phyloP scores from a whole-genome alignment of 1,284 basidiomycete species.

The Phenoliferia sp. region DNA sequence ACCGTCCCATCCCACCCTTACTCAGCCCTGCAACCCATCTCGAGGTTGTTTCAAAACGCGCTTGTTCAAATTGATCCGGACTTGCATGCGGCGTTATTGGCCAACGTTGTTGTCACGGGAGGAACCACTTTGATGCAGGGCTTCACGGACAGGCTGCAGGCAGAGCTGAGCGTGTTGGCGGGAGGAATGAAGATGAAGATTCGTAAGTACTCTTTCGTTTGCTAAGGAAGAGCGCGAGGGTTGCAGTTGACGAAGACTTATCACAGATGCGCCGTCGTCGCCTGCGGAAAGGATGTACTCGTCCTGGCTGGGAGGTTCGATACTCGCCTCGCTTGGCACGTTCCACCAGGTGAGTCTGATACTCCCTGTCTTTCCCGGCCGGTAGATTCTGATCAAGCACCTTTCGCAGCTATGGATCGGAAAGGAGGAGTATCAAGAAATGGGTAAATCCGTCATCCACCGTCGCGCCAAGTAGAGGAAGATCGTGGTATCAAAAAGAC shows the following conservation, averaged over 20 bases:
- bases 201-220: constrained; percentile 49
- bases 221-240: not conserved
- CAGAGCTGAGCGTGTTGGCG: constrained; percentile 71
- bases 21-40: constrained; percentile 72
- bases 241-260: not conserved
- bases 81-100: constrained; percentile 77
- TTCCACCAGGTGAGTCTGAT: constrained; percentile 66
- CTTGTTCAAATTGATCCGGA: constrained; percentile 70
- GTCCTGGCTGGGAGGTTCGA: constrained; percentile 89
- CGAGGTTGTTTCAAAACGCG: constrained; percentile 41
- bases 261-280: constrained; percentile 21
- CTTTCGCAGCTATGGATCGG: constrained; percentile 35
- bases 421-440: constrained; percentile 37
- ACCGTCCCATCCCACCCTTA: constrained; percentile 58
- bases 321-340: constrained; percentile 84
- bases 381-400: not conserved
- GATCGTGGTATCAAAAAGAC: too few species aligned
- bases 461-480: not conserved
- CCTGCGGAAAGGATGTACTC: constrained; percentile 80
- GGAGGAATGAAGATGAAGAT: constrained; percentile 52
- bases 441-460: constrained; percentile 15
- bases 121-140: constrained; percentile 83
- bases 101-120: constrained; percentile 91
- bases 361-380: not conserved
- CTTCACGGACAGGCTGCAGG: constrained; percentile 74